Base-by-base conservation (phyloP, 495 filamentous ascomycete species). In the Penicillium pulvis region DNA sequence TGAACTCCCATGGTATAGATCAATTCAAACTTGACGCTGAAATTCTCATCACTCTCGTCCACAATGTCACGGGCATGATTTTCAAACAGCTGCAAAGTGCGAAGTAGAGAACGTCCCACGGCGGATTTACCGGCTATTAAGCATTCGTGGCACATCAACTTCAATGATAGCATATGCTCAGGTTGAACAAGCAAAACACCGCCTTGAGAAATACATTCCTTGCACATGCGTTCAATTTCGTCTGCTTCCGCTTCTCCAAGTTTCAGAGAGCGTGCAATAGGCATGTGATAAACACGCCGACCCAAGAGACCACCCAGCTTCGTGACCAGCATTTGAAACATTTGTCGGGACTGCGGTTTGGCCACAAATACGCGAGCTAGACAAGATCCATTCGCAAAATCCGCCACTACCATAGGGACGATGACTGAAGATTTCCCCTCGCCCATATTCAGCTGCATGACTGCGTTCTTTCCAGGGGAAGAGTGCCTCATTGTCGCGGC, bases 141-240 rank as follows among this genome's bases (percentile, higher is more conserved):
- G 28, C 60, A 68, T 51, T 92, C 87, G 6, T 87, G 63, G 0
- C 81, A 82, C 80, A 87, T 86, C 11, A 92, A 71, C 60, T 85
- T 79, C 61, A 90, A 85, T 0, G 88, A 91, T 0, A 91, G 76
- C 0, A 90, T 67, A 56, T 92, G 87, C 64, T 92, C 89, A 0
- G 20, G 20, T 23, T 23, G 20, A 23, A 23, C 20, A 23, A 23
- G 20, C 20, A 23, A 23, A 23, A 23, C 20, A 23, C 20, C 20
- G 20, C 20, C 20, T 2, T 23, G 20, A 1, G 20, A 23, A 23
- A 23, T 23, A 23, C 20, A 23, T 23, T 23, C 20, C 20, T 23
- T 23, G 33, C 62, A 71, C 47, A 72, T 68, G 3, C 23, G n/a
- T 14, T 50, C 28, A 33, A 71, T 42, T 6, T 46, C 28, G 4